A percentile compares a stretch with the other conserved stretches of the same genome.
Conservation (phyloP, 2,329 filamentous ascomycete species). For the Grosmannia penicillata region DNA sequence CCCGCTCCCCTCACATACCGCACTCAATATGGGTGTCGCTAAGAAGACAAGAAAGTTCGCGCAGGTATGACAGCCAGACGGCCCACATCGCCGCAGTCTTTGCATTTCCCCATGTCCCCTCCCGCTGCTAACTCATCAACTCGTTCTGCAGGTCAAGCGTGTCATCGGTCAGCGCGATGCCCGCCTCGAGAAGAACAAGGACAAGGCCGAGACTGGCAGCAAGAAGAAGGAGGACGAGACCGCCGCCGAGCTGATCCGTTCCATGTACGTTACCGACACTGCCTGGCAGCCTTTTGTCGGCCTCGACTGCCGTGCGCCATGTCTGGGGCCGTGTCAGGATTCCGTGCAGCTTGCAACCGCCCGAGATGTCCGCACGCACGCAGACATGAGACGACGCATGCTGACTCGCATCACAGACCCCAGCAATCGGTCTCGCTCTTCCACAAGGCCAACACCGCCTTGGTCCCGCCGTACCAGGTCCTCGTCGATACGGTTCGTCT, state of each 20-base stretch:
- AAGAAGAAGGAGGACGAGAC: constrained; percentile 25
- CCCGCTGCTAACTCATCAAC: constrained; percentile 1
- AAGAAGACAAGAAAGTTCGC: constrained; percentile 92
- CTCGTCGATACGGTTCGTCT: constrained; percentile 12
- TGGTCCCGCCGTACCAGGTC: constrained; percentile 13
- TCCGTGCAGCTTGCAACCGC: too few relatives aligned
- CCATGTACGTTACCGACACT: constrained; percentile 7
- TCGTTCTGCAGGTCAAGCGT: constrained; percentile 48
- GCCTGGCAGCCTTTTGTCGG: too few relatives aligned
- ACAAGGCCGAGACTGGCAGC: constrained; percentile 34
- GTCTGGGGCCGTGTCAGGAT: too few relatives aligned
- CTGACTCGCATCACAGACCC: constrained; percentile 7
- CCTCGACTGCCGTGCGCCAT: too few relatives aligned
- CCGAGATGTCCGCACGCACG: background rate
- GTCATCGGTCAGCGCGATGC: constrained; percentile 71
- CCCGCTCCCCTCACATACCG: background rate
- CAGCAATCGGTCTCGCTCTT: constrained; percentile 13
- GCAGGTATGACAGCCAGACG: constrained; percentile 4
- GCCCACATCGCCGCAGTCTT: too few relatives aligned
- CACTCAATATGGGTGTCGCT: constrained; percentile 59
- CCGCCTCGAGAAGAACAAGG: constrained; percentile 66
- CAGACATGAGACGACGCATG: background rate
- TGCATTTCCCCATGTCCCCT: background rate
- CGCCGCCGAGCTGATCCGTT: constrained; percentile 10
- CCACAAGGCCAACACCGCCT: constrained; percentile 12